Base-by-base conservation (phyloP, 192 early-diverging fungal species). In the Kappamyces sp. region DNA sequence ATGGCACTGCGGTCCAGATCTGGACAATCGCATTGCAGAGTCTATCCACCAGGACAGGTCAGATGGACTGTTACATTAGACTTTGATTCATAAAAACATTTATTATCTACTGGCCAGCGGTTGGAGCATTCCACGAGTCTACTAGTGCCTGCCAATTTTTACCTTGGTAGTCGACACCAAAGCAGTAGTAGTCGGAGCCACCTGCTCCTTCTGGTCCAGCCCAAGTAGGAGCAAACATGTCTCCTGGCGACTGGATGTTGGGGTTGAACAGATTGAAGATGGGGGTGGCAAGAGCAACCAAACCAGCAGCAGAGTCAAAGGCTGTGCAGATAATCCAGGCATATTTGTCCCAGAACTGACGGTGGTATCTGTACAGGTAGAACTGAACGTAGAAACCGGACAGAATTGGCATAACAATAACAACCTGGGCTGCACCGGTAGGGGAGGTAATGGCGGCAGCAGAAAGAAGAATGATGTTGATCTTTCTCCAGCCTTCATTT, bases 391-490 rank as follows among this genome's bases (percentile, higher is more conserved):
- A 23, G 51, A 53, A 83, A 10, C 73, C 71, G 34, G 75, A 34
- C 15, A 65, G 41, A 40, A 70, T 31, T 37, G 59, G 59, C 34
- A 63, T 59, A 40, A 69, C 35, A n/a, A 69, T 8, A n/a, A 13
- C 23, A 33, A 36, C 58, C 52, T 70, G 68, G 12, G 36, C 36
- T 31, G 47, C 43, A 23, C 68, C 68, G 6, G 53, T 4, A 38
- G 34, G 55, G n/a, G 34, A 35, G 7, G 34, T 13, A 4, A 52
- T 7, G 7, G 6, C 23, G 6, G 33, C 4, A n/a, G 42, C 33
- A 70, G 41, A 4, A 15, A 15, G 31, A 41, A 5, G 61, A 73
- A 76, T 2, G 62, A 34, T 10, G 73, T 66, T 68, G 86, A 77
- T 9, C 77, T 70, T 5, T 49, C 57, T 23, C 61, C 61, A 62